Percentiles rank a stretch among this genome's conserved stretches.
These are phyloP conservation scores for Curvularia lunata DNA, from an alignment of 2,329 filamentous ascomycete species.

Conservation along the genomic window DNA sequence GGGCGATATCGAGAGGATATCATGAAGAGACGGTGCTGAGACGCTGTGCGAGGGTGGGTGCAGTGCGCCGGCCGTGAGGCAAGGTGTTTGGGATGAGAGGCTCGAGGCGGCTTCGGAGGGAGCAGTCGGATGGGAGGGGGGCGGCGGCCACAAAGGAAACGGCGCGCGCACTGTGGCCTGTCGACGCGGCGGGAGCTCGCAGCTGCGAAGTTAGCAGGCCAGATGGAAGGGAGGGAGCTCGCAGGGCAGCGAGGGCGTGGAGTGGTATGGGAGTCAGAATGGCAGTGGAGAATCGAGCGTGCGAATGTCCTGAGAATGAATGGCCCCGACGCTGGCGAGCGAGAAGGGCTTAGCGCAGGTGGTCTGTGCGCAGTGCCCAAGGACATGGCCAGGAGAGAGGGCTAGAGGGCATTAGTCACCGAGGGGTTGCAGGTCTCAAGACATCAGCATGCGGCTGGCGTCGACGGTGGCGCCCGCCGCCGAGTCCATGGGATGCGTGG, in stretches of 20 bases:
- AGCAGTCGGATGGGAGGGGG: conserved; percentile 29
- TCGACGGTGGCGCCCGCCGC: background rate
- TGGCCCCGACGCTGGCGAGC: conserved; percentile 20
- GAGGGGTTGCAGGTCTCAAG: conserved; percentile 16
- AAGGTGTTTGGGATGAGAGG: conserved; percentile 26
- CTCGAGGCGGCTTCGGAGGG: conserved; percentile 34
- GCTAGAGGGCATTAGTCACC: conserved; percentile 27
- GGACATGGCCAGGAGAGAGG: conserved; percentile 18
- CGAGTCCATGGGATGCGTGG: background rate
- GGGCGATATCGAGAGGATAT: conserved; percentile 22
- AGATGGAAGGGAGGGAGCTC: conserved; percentile 6
- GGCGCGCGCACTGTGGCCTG: conserved; percentile 29
- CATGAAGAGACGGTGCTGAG: conserved; percentile 28
- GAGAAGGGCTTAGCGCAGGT: conserved; percentile 16
- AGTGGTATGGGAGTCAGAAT: conserved; percentile 34
- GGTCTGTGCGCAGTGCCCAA: conserved; percentile 14
- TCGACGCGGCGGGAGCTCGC: conserved; percentile 21
- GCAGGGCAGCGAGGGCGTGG: conserved; percentile 26
- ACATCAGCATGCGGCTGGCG: conserved; percentile 10
- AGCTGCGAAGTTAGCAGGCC: conserved; percentile 25
- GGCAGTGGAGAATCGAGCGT: conserved; percentile 28
- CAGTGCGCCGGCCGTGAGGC: conserved; percentile 35
- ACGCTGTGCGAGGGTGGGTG: conserved; percentile 22
- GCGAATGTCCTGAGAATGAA: conserved; percentile 25
- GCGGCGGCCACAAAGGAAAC: conserved; percentile 35